phyloP scores from a whole-genome alignment of 1,284 basidiomycete species.

The Cutaneotrichosporon mucoides region DNA sequence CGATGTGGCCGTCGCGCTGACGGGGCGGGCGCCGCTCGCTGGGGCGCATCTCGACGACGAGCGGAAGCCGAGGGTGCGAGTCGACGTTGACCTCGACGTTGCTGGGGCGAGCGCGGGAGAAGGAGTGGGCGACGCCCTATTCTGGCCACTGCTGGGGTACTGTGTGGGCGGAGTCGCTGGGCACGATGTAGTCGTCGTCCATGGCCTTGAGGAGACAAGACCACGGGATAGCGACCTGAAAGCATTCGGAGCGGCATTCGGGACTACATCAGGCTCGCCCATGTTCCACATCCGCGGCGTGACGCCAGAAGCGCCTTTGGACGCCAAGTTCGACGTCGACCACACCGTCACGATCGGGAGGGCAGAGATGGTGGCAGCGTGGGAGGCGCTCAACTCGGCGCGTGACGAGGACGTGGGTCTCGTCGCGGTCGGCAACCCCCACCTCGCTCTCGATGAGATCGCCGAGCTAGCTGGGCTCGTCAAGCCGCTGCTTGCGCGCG shows the following conservation, averaged over 20 bases:
- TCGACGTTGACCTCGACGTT: neutral
- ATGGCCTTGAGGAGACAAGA: conserved; percentile 2
- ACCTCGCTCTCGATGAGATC: conserved; percentile 12
- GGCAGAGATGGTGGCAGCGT: neutral
- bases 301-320: conserved; percentile 9
- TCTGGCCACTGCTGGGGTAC: conserved; percentile 14
- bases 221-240: conserved; percentile 9
- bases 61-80: neutral
- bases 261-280: conserved; percentile 8
- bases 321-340: neutral
- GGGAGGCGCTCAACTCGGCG: conserved; percentile 11
- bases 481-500: neutral
- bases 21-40: conserved; percentile 11
- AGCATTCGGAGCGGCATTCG: conserved; percentile 14
- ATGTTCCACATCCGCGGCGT: conserved; percentile 16
- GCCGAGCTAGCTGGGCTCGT: conserved; percentile 6
- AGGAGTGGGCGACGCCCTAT: neutral
- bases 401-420: conserved; percentile 4
- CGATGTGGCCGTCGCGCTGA: conserved; percentile 12
- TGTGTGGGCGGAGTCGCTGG: conserved; percentile 1
- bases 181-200: conserved; percentile 1
- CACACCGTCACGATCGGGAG: neutral
- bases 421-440: conserved; percentile 15
- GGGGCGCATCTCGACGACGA: conserved; percentile 2
- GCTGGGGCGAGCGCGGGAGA: neutral